Evolutionary conservation across 1,284 basidiomycete genomes (phyloP), one percentile per base, ranked within the genome.

Genomic region (Malassezia brasiliensis): DNA sequence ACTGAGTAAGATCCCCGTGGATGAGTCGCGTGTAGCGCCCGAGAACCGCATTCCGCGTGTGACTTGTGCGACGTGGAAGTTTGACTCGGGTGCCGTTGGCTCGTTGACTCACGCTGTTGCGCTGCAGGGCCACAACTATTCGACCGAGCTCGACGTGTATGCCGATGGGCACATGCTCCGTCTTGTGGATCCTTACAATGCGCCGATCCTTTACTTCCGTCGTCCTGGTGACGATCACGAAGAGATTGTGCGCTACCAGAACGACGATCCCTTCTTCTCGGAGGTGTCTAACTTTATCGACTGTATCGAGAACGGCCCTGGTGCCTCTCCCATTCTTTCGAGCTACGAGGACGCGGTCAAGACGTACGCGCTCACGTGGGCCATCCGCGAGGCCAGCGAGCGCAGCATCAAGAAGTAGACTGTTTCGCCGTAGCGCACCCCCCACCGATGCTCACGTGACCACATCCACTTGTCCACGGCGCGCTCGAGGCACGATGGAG

Each of bases 1-100:
- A 30, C 82, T 98, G 36, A 83, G 83, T 64, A 88, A 86, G 76
- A 82, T 91, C 68, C 78, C 80, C 30, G 79, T 94, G 56, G 86
- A 91, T 70, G 89, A 93, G 77, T 80, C 76, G 65, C 81, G 82
- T 69, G 88, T 91, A 62, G 72, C 81, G 3, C 72, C 63, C 9
- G 61, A 66, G 31, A 55, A 74, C 54, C 62, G 72, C 9, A 74
- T 73, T 51, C 72, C 72, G 0, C 64, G 72, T 15, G 62, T 74
- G 52, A 74, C 72, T 0, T 68, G 67, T 46, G 72, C 72, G 35
- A 72, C 65, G 17, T 74, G 72, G 72, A 74, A 72, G 63, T 74
- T 73, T 56, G 63, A 64, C 36, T 53, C 55, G 7, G 72, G 72
- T 46, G 72, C 72, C 20, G 72, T 74, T 2, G 72, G 72, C 17